These are phyloP conservation scores for Tetragonia tetragonoides DNA, from an alignment of 148 eudicot genomes.

Conservation along the genomic window DNA sequence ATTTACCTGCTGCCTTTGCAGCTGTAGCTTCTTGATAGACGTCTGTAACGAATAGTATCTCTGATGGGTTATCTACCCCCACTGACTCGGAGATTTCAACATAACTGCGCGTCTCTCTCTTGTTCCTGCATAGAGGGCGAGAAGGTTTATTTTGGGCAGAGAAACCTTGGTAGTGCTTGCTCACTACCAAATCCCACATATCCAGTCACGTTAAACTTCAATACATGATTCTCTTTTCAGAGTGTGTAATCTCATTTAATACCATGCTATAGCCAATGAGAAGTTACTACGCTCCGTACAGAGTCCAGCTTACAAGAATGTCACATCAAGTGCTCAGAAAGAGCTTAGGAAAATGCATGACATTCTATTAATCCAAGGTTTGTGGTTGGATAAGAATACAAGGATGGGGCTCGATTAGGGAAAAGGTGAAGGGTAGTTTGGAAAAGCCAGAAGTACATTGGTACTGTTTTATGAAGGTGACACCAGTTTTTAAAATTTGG, in stretches of 20 bases:
- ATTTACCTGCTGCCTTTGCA: slow-evolving; percentile 86
- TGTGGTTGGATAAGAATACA: not conserved
- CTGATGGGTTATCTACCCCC: slow-evolving; percentile 79
- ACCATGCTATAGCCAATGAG: not conserved
- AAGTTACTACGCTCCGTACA: too few relatives aligned
- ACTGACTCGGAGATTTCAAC: slow-evolving; percentile 61
- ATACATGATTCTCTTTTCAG: too few relatives aligned
- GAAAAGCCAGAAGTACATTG: too few relatives aligned
- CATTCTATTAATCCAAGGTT: not conserved
- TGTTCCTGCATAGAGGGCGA: slow-evolving; percentile 46
- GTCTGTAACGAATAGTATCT: slow-evolving; percentile 76
- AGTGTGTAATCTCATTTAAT: not conserved
- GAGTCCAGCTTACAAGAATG: too few relatives aligned
- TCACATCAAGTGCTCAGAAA: too few relatives aligned
- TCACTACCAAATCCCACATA: not conserved
- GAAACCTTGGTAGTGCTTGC: not conserved
- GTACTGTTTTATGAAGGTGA: too few relatives aligned
- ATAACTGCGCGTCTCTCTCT: slow-evolving; percentile 83
- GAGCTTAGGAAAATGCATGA: not conserved
- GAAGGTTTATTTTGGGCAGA: not conserved
- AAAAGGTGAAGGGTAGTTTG: too few relatives aligned
- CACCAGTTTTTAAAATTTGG: too few relatives aligned
- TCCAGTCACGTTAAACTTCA: not conserved
- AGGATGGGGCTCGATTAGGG: not conserved
- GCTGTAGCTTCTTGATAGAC: slow-evolving; percentile 90